Conservation (phyloP, 1,284 basidiomycete species). For the Rhodotorula sp. region DNA sequence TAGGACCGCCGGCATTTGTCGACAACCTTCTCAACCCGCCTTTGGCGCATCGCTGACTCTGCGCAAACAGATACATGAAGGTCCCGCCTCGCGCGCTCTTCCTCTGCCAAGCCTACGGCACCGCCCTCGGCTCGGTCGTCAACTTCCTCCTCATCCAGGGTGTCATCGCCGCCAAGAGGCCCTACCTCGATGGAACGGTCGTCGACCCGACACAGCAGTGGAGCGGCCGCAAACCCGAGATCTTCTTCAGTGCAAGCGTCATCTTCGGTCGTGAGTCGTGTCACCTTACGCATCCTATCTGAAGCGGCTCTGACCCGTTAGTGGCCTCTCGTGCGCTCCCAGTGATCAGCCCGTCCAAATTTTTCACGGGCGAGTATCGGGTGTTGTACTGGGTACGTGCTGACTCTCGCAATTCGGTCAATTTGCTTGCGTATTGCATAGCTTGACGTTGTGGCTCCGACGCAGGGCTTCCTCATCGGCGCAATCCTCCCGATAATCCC, state of each 20-base stretch:
- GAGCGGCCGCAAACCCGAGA: conserved; percentile 45
- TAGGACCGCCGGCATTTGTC: conserved; percentile 39
- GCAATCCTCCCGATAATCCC: conserved; percentile 45
- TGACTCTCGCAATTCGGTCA: neutral
- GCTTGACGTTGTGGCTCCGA: neutral
- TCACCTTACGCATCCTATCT: too few relatives aligned
- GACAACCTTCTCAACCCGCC: neutral
- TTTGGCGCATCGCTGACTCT: neutral
- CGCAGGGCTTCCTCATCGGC: conserved; percentile 47
- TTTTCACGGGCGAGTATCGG: conserved; percentile 52
- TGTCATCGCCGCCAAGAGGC: conserved; percentile 45
- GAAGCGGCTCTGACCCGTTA: too few relatives aligned
- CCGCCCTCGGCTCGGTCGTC: conserved; percentile 51
- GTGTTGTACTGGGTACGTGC: conserved; percentile 36
- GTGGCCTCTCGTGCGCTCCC: too few relatives aligned
- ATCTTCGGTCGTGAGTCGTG: neutral
- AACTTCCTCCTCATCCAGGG: conserved; percentile 43
- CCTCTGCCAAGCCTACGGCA: conserved; percentile 51
- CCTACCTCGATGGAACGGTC: conserved; percentile 51
- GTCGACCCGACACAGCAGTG: conserved; percentile 52
- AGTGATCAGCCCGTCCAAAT: conserved; percentile 25
- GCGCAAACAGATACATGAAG: conserved; percentile 28
- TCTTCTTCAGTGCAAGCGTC: conserved; percentile 33
- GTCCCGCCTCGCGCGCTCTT: conserved; percentile 53
- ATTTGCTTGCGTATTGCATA: neutral